A percentile compares a stretch with the other conserved stretches of the same genome.
Evolutionary conservation across 495 filamentous ascomycete species (phyloP).

Genomic region (Chlorociboria aeruginascens): DNA sequence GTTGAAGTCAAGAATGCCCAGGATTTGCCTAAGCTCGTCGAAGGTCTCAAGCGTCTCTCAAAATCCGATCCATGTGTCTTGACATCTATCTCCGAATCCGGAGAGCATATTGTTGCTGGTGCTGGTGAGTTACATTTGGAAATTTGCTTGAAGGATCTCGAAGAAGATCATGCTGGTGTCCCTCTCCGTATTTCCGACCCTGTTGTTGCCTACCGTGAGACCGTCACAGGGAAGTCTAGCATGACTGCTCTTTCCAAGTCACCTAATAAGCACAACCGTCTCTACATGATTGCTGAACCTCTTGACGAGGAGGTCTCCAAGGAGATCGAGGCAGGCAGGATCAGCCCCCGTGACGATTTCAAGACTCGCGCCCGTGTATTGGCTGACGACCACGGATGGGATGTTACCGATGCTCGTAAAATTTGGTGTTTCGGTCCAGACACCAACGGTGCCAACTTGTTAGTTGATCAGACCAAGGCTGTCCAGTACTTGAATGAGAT

Average conservation of each 20-base stretch:
- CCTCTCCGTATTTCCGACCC: slow-evolving; percentile 94
- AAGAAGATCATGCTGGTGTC: slow-evolving; percentile 98
- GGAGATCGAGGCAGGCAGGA: slow-evolving; percentile 86
- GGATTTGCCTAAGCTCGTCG: slow-evolving; percentile 98
- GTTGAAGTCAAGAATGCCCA: slow-evolving; percentile 99
- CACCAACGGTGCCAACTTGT: slow-evolving; percentile 92
- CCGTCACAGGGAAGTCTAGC: slow-evolving; percentile 66
- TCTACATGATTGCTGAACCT: slow-evolving; percentile 86
- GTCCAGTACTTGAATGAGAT: slow-evolving; percentile 99
- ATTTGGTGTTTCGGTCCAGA: slow-evolving; percentile 99
- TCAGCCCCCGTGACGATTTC: slow-evolving; percentile 95
- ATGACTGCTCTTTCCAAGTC: slow-evolving; percentile 99
- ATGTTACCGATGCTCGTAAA: slow-evolving; percentile 99
- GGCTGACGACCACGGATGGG: slow-evolving; percentile 96
- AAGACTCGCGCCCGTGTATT: slow-evolving; percentile 95
- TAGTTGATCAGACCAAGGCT: slow-evolving; percentile 99
- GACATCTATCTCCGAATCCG: slow-evolving; percentile 74
- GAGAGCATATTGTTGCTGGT: slow-evolving; percentile 98
- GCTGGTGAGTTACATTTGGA: slow-evolving; percentile 98
- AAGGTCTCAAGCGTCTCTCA: slow-evolving; percentile 99
- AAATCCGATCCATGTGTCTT: slow-evolving; percentile 99
- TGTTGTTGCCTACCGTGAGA: slow-evolving; percentile 96
- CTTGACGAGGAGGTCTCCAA: slow-evolving; percentile 81
- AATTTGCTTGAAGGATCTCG: slow-evolving; percentile 99
- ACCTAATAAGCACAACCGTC: slow-evolving; percentile 99